Evolutionary conservation across 2,329 filamentous ascomycete genomes (phyloP).

Genomic region (Cercospora sp.): DNA sequence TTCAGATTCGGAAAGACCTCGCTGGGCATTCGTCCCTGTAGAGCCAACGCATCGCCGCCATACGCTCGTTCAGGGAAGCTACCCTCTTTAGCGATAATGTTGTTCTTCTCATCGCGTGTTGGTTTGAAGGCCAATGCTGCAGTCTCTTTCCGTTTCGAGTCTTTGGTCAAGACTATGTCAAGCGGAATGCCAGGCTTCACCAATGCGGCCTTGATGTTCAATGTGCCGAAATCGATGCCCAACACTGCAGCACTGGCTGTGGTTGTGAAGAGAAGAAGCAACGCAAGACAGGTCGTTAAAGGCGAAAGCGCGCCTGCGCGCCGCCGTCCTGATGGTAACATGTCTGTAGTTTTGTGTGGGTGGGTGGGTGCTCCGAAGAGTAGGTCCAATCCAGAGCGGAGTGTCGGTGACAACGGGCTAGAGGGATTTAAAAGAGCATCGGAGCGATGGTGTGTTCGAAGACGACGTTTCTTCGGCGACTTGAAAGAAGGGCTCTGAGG

Average conservation of each 20-base stretch:
- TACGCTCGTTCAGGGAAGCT: slow-evolving; percentile 84
- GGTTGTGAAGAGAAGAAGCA: slow-evolving; percentile 57
- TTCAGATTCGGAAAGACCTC: slow-evolving; percentile 97
- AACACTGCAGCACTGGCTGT: slow-evolving; percentile 69
- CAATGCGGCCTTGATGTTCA: slow-evolving; percentile 93
- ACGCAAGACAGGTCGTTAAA: slow-evolving; percentile 24
- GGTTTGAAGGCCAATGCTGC: slow-evolving; percentile 94
- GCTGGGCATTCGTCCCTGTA: slow-evolving; percentile 82
- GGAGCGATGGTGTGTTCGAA: not conserved
- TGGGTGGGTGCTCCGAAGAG: not conserved
- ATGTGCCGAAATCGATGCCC: slow-evolving; percentile 90
- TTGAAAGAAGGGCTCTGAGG: not conserved
- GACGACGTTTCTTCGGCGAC: not conserved
- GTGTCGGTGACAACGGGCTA: slow-evolving; percentile 1
- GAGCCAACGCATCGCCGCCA: slow-evolving; percentile 84
- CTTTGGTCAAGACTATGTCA: slow-evolving; percentile 96
- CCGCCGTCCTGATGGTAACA: slow-evolving; percentile 32
- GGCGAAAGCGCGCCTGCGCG: slow-evolving; percentile 30
- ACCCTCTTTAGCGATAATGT: slow-evolving; percentile 51
- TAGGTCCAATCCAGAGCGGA: not conserved
- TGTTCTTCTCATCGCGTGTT: slow-evolving; percentile 57
- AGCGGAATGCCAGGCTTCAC: slow-evolving; percentile 97
- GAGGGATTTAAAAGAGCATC: slow-evolving; percentile 2
- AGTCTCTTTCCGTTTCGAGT: slow-evolving; percentile 92
- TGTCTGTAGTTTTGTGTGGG: slow-evolving; percentile 17